Evolutionary conservation across 805 yeast species (phyloP), one percentile per base, ranked within the genome.

Genomic region (Blastobotrys mokoenaii): DNA sequence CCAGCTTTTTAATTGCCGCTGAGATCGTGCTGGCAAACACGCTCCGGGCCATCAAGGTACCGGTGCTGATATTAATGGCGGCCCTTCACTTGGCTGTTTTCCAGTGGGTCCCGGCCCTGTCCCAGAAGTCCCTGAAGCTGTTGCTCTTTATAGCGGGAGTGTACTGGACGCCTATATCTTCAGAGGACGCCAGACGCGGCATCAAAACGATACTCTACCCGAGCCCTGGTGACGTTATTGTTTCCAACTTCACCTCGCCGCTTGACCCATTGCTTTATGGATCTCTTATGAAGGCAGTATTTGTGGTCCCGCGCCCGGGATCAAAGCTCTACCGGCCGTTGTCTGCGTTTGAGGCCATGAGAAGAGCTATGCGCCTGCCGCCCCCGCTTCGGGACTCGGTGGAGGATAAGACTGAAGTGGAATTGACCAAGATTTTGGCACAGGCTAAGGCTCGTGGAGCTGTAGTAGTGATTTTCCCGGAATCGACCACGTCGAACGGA

Each of bases 401-500:
- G 17, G 27, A 30, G 16, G 20, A 32, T 11, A 12, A 15, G 16
- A n/a, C 17, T 4, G 46, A 37, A 1, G 41, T 14, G 3, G 32
- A 42, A 2, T 45, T 60, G 20, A 49, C 39, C 2, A 39, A 49
- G 5, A 43, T 61, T 7, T 46, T 49, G 16, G 20, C 37, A 12
- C 20, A 42, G 10, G 66, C 66, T 1, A 51, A 59, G 25, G 55
- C 63, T 16, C 58, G 61, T 2, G 67, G 70, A n/a, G 71, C 73
- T 36, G 65, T 70, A 0, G 69, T 78, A 3, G 80, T 73, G 43
- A 53, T 83, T 17, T 77, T 87, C 47, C 70, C 81, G 2, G 97
- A 88, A 57, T 95, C 95, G 0, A 84, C 95, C 0, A 72, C 95
- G 0, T 78, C 95, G 0, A 90, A 89, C 59, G 93, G 94, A 42